These are phyloP conservation scores for Aureobasidium sp. DNA, from an alignment of 2,329 filamentous ascomycete genomes.

Conservation along the genomic window DNA sequence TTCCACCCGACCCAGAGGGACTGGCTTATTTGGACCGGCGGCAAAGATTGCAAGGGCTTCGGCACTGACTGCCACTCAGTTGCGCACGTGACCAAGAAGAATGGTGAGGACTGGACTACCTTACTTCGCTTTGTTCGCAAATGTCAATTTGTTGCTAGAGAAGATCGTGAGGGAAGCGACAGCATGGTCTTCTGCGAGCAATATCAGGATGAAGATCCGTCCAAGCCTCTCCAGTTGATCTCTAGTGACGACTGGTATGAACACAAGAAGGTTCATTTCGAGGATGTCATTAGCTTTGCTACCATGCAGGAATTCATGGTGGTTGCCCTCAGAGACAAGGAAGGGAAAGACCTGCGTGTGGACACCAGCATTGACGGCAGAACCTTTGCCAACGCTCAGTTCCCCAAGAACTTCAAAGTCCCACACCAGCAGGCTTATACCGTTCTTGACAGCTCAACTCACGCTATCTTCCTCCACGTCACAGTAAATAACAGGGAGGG, in stretches of 20 bases:
- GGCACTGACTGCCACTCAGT: slow-evolving; percentile 59
- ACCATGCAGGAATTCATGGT: slow-evolving; percentile 97
- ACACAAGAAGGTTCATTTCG: slow-evolving; percentile 54
- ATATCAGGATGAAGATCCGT: slow-evolving; percentile 54
- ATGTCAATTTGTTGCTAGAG: slow-evolving; percentile 77
- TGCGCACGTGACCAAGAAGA: slow-evolving; percentile 71
- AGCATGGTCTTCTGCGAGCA: slow-evolving; percentile 60
- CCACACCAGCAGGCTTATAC: slow-evolving; percentile 79
- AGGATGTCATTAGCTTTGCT: slow-evolving; percentile 75
- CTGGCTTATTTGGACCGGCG: slow-evolving; percentile 87
- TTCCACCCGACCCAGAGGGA: slow-evolving; percentile 84
- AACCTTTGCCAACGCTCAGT: slow-evolving; percentile 73
- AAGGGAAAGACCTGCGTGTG: slow-evolving; percentile 63
- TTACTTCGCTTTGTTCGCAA: slow-evolving; percentile 67
- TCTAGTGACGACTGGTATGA: slow-evolving; percentile 76
- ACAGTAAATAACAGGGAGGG: slow-evolving; percentile 61
- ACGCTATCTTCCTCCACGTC: slow-evolving; percentile 90
- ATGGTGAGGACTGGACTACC: slow-evolving; percentile 68
- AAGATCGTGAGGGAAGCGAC: slow-evolving; percentile 50
- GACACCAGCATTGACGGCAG: slow-evolving; percentile 79
- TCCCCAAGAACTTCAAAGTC: slow-evolving; percentile 78
- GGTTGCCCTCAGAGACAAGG: slow-evolving; percentile 63
- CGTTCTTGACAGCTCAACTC: slow-evolving; percentile 87
- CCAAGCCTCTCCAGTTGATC: slow-evolving; percentile 58
- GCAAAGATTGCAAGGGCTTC: slow-evolving; percentile 54